Conservation (phyloP, 306 rosid species). For the Ormosia semicastrata region DNA sequence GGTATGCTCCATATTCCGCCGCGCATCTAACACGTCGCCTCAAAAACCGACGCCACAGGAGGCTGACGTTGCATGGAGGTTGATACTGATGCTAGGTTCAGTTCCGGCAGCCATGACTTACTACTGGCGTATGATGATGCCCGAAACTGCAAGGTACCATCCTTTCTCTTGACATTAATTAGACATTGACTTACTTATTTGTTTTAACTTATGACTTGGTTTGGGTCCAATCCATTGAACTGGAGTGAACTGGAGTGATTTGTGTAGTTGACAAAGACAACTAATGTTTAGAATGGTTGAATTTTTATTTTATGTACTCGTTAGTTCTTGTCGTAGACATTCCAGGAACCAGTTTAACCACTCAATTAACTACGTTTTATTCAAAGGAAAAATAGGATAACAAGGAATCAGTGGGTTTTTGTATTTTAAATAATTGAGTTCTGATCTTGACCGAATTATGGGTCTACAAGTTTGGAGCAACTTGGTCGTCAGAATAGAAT, state of each 20-base stretch:
- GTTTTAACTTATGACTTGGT: neutral
- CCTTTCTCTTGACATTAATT: neutral
- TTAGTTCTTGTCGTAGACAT: neutral
- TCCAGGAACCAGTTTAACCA: neutral
- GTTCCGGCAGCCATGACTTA: conserved; percentile 81
- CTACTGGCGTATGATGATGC: conserved; percentile 89
- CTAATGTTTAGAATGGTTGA: neutral
- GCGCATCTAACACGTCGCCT: neutral
- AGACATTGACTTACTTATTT: neutral
- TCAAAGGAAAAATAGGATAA: neutral
- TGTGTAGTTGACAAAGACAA: neutral
- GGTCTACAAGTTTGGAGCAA: too few species aligned
- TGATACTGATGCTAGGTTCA: conserved; percentile 68
- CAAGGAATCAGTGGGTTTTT: neutral
- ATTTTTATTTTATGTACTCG: neutral
- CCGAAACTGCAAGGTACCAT: conserved; percentile 81
- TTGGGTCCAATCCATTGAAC: neutral
- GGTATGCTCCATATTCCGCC: conserved; percentile 51
- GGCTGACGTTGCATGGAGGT: conserved; percentile 75
- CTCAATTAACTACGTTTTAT: conserved; percentile 11
- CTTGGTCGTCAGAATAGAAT: too few species aligned
- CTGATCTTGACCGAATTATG: too few species aligned
- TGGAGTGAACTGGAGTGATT: neutral
- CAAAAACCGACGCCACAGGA: conserved; percentile 26
- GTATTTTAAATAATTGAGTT: neutral